phyloP scores from a whole-genome alignment of 2,329 filamentous ascomycete species.

The Colletotrichum abscissum region DNA sequence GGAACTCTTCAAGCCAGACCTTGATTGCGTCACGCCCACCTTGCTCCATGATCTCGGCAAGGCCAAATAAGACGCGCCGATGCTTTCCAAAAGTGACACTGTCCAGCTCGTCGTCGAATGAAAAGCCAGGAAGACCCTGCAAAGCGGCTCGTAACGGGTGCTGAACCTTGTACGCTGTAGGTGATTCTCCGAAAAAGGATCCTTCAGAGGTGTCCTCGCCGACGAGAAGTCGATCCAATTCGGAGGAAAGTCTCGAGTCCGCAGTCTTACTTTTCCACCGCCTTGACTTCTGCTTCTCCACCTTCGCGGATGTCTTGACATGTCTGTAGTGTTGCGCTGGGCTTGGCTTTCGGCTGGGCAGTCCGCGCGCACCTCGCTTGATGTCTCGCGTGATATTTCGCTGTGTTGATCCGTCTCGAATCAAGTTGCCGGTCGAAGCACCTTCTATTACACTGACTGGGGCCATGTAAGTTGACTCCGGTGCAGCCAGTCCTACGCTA shows the following conservation, averaged over 20 bases:
- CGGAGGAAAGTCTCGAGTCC: slow-evolving; percentile 9
- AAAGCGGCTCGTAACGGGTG: slow-evolving; percentile 18
- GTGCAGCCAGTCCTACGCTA: not conserved
- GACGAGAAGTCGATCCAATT: slow-evolving; percentile 18
- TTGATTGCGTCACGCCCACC: slow-evolving; percentile 7
- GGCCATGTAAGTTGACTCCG: not conserved
- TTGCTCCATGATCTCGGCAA: not conserved
- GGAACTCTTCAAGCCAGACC: slow-evolving; percentile 19
- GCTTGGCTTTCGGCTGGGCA: not conserved
- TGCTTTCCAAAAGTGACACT: slow-evolving; percentile 13
- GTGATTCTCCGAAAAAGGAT: not conserved
- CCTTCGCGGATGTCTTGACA: not conserved
- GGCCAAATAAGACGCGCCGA: not conserved
- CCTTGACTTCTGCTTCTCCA: slow-evolving; percentile 15
- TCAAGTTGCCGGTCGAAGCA: not conserved
- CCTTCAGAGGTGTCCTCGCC: not conserved
- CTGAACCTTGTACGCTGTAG: not conserved
- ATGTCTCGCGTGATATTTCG: not conserved
- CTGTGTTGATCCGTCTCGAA: not conserved
- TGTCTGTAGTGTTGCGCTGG: not conserved
- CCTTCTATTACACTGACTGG: not conserved
- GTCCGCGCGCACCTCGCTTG: not conserved
- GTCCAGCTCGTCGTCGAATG: slow-evolving; percentile 21
- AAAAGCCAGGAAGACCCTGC: slow-evolving; percentile 15
- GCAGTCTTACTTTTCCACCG: slow-evolving; percentile 5